Evolutionary conservation across 345 rosid species (phyloP).

Genomic region (Acer campestre): DNA sequence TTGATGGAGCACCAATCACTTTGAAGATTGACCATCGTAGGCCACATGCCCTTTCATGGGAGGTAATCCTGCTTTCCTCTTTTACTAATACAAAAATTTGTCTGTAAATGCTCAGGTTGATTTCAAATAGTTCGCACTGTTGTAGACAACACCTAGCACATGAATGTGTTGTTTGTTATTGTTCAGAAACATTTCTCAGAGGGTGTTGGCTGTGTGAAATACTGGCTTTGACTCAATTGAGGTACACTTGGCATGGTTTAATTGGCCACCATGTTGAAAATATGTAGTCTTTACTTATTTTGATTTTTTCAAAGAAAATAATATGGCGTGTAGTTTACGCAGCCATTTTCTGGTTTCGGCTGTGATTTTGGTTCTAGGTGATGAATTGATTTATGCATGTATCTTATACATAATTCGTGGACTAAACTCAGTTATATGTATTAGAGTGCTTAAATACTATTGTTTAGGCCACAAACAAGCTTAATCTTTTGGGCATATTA

Average conservation of each 20-base stretch:
- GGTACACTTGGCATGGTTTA: background rate
- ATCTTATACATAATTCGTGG: background rate
- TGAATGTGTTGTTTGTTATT: background rate
- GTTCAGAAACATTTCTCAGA: background rate
- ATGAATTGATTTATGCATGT: background rate
- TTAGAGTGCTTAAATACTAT: background rate
- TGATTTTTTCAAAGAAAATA: background rate
- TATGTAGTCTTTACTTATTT: background rate
- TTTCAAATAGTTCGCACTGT: background rate
- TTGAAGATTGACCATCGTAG: slow-evolving; percentile 69
- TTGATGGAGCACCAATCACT: slow-evolving; percentile 44
- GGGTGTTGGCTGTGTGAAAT: background rate
- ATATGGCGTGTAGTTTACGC: background rate
- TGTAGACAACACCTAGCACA: background rate
- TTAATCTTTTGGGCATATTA: background rate
- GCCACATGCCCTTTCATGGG: slow-evolving; percentile 90
- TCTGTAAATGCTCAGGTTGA: slow-evolving; percentile 6
- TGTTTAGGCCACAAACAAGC: background rate
- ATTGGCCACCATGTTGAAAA: background rate
- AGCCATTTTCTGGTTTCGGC: background rate
- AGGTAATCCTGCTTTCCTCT: slow-evolving; percentile 47
- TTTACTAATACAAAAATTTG: slow-evolving; percentile 9
- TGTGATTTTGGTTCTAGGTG: background rate
- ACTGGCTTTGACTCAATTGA: background rate
- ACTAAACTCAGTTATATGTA: background rate